These are phyloP conservation scores for Colletotrichum viniferum DNA, from an alignment of 2,329 filamentous ascomycete genomes.

Conservation along the genomic window DNA sequence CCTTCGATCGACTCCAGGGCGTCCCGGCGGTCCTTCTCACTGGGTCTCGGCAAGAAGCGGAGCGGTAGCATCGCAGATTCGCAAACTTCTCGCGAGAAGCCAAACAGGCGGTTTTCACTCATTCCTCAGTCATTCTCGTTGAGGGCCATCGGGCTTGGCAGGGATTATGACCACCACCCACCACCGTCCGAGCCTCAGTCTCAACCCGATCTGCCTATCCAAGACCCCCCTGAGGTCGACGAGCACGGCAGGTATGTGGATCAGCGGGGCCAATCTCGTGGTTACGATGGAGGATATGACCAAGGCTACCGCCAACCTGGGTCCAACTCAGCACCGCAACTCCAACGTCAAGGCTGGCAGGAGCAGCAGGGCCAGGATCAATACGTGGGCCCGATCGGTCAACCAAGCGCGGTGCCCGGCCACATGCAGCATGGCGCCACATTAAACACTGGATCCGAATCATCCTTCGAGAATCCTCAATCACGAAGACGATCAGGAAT, in stretches of 20 bases:
- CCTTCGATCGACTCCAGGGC: conserved; percentile 72
- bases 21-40: conserved; percentile 72
- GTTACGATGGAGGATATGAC: conserved; percentile 18
- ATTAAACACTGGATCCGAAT: conserved; percentile 57
- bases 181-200: conserved; percentile 50
- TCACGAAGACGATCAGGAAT: conserved; percentile 40
- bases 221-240: conserved; percentile 47
- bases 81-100: conserved; percentile 61
- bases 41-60: conserved; percentile 72
- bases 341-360: conserved; percentile 32
- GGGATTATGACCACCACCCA: conserved; percentile 53
- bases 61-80: conserved; percentile 69
- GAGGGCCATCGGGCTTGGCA: conserved; percentile 66
- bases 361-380: conserved; percentile 37
- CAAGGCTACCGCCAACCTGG: conserved; percentile 15
- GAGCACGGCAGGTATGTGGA: conserved; percentile 41
- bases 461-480: conserved; percentile 49
- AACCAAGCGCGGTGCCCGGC: conserved; percentile 48
- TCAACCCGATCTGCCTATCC: conserved; percentile 57
- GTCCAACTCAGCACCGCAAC: conserved; percentile 28
- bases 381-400: conserved; percentile 36
- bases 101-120: conserved; percentile 71
- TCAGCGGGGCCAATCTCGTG: conserved; percentile 20
- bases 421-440: conserved; percentile 52
- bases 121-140: conserved; percentile 68